phyloP scores from a whole-genome alignment of 2,329 filamentous ascomycete genomes.

The Aspergillus ochraceus region DNA sequence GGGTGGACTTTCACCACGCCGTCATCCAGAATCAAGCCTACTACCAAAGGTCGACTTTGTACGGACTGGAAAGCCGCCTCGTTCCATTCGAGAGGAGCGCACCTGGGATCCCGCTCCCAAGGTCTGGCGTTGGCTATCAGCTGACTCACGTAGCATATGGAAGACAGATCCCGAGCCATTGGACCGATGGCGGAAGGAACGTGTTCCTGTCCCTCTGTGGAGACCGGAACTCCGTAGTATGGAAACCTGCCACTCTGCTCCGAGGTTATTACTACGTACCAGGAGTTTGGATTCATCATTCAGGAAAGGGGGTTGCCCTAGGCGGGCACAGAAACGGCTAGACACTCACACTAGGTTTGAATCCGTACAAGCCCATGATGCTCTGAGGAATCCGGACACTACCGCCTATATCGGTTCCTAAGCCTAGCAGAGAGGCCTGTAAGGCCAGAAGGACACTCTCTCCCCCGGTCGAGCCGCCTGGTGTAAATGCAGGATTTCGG shows the following conservation, averaged over 20 bases:
- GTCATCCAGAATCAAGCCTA: constrained; percentile 55
- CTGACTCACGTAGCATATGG: constrained; percentile 52
- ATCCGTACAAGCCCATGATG: constrained; percentile 51
- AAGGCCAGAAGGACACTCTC: constrained; percentile 44
- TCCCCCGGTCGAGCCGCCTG: constrained; percentile 51
- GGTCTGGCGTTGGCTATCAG: constrained; percentile 50
- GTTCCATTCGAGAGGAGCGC: constrained; percentile 56
- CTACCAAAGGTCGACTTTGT: constrained; percentile 47
- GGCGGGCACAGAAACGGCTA: constrained; percentile 18
- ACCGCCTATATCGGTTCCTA: constrained; percentile 55
- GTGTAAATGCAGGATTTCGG: constrained; percentile 42
- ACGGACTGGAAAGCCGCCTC: constrained; percentile 44
- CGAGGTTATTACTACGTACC: background rate
- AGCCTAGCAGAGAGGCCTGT: constrained; percentile 47
- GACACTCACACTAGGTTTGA: constrained; percentile 45
- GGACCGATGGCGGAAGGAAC: constrained; percentile 64
- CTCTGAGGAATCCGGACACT: constrained; percentile 51
- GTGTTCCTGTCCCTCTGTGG: constrained; percentile 64
- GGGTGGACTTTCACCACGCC: constrained; percentile 57
- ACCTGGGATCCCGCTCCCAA: constrained; percentile 57
- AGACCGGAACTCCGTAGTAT: constrained; percentile 60
- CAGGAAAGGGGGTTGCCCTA: background rate
- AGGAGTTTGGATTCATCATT: background rate
- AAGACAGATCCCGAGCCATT: constrained; percentile 54
- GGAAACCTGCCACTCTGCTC: constrained; percentile 57